These are phyloP conservation scores for Lasiosphaeriaceae sp. DNA, from an alignment of 495 filamentous ascomycete genomes.

Conservation along the genomic window DNA sequence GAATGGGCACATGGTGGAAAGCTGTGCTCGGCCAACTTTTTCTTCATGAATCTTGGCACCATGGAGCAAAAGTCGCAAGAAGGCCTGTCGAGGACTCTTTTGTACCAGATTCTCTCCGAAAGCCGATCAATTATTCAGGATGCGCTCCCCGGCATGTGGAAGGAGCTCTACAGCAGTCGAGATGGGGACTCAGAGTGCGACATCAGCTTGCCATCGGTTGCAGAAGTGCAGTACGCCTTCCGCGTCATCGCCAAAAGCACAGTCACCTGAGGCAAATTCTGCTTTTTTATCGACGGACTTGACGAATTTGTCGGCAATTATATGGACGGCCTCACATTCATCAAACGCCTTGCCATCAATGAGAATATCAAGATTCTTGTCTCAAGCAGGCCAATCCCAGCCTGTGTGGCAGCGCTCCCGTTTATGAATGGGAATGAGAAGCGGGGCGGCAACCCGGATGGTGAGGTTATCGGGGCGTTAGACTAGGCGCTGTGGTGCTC, in stretches of 20 bases:
- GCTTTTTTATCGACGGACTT: constrained; percentile 29
- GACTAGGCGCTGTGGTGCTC: too few relatives aligned
- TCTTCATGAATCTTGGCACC: constrained; percentile 35
- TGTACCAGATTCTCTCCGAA: constrained; percentile 33
- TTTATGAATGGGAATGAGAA: too few relatives aligned
- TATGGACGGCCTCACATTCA: constrained; percentile 4
- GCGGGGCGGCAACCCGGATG: too few relatives aligned
- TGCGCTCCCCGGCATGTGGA: neutral
- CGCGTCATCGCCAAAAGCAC: neutral
- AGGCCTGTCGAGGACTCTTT: constrained; percentile 39
- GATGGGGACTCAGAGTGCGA: neutral
- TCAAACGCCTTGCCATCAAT: constrained; percentile 1
- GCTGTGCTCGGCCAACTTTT: too few relatives aligned
- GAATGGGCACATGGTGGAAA: too few relatives aligned
- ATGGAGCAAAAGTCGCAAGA: constrained; percentile 36
- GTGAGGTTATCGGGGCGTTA: too few relatives aligned
- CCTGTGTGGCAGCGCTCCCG: too few relatives aligned
- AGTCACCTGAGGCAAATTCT: constrained; percentile 5
- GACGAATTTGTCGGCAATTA: constrained; percentile 22
- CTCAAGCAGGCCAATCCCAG: constrained; percentile 46
- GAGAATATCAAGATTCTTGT: constrained; percentile 44
- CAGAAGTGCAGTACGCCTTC: neutral
- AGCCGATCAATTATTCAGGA: constrained; percentile 18
- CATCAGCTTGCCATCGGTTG: neutral
- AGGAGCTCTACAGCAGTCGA: neutral